These are phyloP conservation scores for Geotrichum klebahnii DNA, from an alignment of 1,139 yeast species.

Conservation along the genomic window DNA sequence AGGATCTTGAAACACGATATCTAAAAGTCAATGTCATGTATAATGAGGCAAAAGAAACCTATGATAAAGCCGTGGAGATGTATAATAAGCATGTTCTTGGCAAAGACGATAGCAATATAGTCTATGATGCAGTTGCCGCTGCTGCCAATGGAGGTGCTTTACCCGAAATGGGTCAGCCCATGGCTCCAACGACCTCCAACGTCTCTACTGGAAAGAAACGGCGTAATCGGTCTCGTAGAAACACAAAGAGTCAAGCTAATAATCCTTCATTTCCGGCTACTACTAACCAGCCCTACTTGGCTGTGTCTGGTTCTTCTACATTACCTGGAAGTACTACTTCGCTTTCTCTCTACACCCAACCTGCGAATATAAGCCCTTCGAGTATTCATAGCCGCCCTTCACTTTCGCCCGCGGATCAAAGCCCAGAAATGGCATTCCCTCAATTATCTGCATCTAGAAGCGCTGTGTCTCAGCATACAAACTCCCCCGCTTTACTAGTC, in stretches of 20 bases:
- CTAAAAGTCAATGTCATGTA: conserved; percentile 33
- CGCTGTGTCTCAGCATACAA: not conserved
- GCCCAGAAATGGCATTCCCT: not conserved
- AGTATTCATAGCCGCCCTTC: not conserved
- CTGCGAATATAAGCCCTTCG: no score
- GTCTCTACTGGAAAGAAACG: conserved; percentile 1
- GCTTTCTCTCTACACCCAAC: no score
- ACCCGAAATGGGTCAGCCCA: no score
- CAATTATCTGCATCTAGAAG: not conserved
- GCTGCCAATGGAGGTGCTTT: conserved; percentile 3
- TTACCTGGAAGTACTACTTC: no score
- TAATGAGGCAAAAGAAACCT: conserved; percentile 32
- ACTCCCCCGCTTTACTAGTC: not conserved
- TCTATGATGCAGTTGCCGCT: not conserved
- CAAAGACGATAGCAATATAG: not conserved
- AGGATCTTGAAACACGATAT: conserved; percentile 36
- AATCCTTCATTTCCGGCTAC: not conserved
- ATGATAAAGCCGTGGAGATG: conserved; percentile 24
- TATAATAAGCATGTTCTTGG: conserved; percentile 1
- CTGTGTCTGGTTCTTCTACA: no score
- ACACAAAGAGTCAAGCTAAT: conserved; percentile 5
- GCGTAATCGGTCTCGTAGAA: conserved; percentile 11
- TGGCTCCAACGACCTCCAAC: conserved; percentile 2
- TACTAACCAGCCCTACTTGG: not conserved
- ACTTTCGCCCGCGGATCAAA: not conserved